phyloP scores from a whole-genome alignment of 2,329 filamentous ascomycete genomes.

The Chaetomium globosum region DNA sequence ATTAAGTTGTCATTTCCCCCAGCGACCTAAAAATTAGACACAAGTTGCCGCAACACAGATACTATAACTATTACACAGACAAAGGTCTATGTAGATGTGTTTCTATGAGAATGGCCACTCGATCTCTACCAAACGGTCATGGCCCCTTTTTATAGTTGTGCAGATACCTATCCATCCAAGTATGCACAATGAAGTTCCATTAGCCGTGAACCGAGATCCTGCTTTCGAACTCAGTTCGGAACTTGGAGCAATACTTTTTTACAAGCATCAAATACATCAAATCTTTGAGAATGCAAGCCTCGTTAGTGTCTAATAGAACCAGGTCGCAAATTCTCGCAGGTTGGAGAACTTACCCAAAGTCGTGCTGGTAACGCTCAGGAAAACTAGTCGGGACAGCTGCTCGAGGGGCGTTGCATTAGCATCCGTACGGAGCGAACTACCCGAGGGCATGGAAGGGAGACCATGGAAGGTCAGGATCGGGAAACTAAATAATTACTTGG shows the following conservation, averaged over 20 bases:
- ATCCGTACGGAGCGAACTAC: not conserved
- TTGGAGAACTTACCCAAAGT: not conserved
- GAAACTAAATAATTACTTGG: not conserved
- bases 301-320: not conserved
- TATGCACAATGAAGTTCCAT: not conserved
- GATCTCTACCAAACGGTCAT: too few species aligned
- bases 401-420: not conserved
- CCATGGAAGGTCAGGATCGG: not conserved
- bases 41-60: too few species aligned
- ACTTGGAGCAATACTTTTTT: not conserved
- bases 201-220: not conserved
- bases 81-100: too few species aligned
- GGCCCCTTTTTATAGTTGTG: too few species aligned
- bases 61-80: too few species aligned
- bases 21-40: too few species aligned
- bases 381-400: not conserved
- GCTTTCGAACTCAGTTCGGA: not conserved
- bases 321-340: not conserved
- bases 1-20: too few species aligned
- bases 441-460: not conserved
- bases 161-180: too few species aligned
- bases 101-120: too few species aligned
- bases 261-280: conserved; percentile 1
- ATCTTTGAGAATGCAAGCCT: not conserved
- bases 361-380: conserved; percentile 3